These are phyloP conservation scores for Syzygium aqueum DNA, from an alignment of 345 rosid genomes.

Conservation along the genomic window DNA sequence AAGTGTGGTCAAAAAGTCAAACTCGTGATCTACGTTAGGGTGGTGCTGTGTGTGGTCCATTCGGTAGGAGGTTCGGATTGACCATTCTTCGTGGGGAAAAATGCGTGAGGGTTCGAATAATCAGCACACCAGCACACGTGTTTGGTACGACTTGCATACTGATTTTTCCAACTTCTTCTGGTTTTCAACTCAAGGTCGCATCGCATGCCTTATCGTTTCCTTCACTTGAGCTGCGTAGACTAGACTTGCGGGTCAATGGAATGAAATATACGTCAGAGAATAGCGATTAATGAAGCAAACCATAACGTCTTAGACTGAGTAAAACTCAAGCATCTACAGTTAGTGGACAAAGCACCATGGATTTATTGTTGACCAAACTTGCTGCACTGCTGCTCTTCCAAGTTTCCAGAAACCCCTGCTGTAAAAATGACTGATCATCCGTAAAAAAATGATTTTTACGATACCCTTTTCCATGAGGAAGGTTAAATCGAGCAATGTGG, in stretches of 20 bases:
- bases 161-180: background rate
- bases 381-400: background rate
- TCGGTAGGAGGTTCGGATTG: background rate
- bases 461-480: background rate
- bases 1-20: background rate
- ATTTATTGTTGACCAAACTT: background rate
- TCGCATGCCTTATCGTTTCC: background rate
- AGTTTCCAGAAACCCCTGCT: background rate
- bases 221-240: background rate
- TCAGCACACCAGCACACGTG: background rate
- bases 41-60: background rate
- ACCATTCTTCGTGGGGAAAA: background rate
- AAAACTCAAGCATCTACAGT: background rate
- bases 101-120: background rate
- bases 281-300: background rate
- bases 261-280: background rate
- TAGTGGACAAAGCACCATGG: background rate
- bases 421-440: background rate
- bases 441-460: background rate
- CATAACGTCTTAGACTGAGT: background rate
- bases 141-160: background rate
- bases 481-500: background rate
- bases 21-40: background rate
- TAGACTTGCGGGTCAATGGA: background rate
- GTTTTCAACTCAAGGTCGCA: background rate